Evolutionary conservation across 2,329 filamentous ascomycete species (phyloP), one percentile per base, ranked within the genome.

Genomic region (Metarhizium anisopliae): DNA sequence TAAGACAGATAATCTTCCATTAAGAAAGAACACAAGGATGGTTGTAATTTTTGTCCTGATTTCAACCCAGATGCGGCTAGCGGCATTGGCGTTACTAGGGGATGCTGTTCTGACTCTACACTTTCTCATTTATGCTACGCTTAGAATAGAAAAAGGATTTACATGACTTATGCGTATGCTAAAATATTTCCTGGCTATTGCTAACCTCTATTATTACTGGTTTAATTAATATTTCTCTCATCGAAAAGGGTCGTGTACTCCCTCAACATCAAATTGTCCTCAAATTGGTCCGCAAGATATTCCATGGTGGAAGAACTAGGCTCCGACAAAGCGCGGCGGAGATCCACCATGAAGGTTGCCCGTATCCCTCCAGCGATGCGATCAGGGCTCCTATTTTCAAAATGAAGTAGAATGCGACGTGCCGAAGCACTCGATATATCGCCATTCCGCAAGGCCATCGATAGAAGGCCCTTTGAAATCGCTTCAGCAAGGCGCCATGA

Each of bases 321-420:
- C 20, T 73, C 61, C 8, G 61, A 67, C 55, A 70, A 58, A 6
- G 69, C 69, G n/a, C 72, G 57, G 16, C 68, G 63, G 50, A 72
- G 59, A 53, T 74, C 70, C 3, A 64, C 61, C 68, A 73, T 70
- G 55, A 74, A 70, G 0, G 68, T 68, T 4, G 66, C 71, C 1
- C 68, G 61, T 8, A 73, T 65, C 2, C 63, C 59, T 0, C 61
- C 64, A 6, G 62, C 54, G 3, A 62, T 55, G 2, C 55, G 47
- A 2, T 56, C 58, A 11, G 64, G 55, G 2, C 61, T 62, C 2
- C 62, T 60, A 13, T 63, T 61, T 25, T 64, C 64, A 7, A 73
- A 61, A 5, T 68, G 60, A 4, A 57, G 51, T 51, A 72, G 60
- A 29, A 73, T 64, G 3, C 55, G 56, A n/a, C 64, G 62, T 0